Conservation (phyloP, 768 basidiomycete species). For the Termitomyces heimii region DNA sequence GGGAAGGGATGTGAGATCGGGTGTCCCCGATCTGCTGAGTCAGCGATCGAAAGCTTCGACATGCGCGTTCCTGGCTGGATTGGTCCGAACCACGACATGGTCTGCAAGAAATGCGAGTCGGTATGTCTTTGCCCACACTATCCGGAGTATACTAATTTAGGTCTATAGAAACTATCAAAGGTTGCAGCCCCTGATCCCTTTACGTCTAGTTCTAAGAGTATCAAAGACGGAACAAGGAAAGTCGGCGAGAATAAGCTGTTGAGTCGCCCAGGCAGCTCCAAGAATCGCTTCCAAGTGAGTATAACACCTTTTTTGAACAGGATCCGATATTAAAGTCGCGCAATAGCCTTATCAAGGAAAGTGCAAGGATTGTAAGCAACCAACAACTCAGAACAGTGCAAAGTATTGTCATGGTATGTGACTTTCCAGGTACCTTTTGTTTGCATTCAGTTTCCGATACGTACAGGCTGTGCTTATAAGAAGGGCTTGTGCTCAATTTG, state of each 20-base stretch:
- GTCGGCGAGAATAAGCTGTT: slow-evolving; percentile 85
- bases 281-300: slow-evolving; percentile 72
- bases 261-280: slow-evolving; percentile 61
- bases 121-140: slow-evolving; percentile 29
- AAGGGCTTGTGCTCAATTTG: slow-evolving; percentile 85
- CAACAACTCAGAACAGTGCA: slow-evolving; percentile 78
- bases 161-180: slow-evolving; percentile 80
- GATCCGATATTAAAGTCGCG: slow-evolving; percentile 14
- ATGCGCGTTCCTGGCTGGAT: background rate
- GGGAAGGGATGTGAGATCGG: slow-evolving; percentile 15
- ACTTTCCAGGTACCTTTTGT: slow-evolving; percentile 3
- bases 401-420: slow-evolving; percentile 83
- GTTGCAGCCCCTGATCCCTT: slow-evolving; percentile 89
- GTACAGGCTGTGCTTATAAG: slow-evolving; percentile 78
- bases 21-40: slow-evolving; percentile 24
- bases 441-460: slow-evolving; percentile 2
- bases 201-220: slow-evolving; percentile 60
- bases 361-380: slow-evolving; percentile 85
- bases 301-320: slow-evolving; percentile 12
- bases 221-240: slow-evolving; percentile 76
- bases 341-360: slow-evolving; percentile 77
- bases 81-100: slow-evolving; percentile 45
- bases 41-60: slow-evolving; percentile 20
- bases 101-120: slow-evolving; percentile 83
- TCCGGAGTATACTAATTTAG: slow-evolving; percentile 7